Conservation (phyloP, 768 basidiomycete species). For the Mycena belliarum region DNA sequence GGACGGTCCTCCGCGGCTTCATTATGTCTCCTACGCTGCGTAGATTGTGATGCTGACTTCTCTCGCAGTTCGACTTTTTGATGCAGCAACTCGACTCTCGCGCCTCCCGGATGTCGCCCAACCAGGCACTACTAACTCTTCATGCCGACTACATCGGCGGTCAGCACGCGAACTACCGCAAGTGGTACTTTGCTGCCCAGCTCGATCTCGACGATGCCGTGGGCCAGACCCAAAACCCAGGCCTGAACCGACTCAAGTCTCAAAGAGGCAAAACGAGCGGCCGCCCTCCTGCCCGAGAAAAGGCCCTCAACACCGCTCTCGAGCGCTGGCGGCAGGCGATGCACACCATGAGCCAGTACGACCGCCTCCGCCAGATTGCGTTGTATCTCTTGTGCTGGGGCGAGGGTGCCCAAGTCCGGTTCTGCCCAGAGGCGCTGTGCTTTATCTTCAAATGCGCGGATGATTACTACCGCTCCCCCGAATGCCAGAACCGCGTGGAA, state of each 20-base stretch:
- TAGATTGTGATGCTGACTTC: no score
- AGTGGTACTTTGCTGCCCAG: constrained; percentile 99
- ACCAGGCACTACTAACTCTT: constrained; percentile 90
- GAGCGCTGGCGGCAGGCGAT: constrained; percentile 97
- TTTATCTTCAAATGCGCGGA: constrained; percentile 99
- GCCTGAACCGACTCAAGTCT: constrained; percentile 78
- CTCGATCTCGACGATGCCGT: constrained; percentile 98
- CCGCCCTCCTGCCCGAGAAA: constrained; percentile 53
- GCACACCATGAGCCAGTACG: constrained; percentile 99
- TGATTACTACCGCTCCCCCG: constrained; percentile 97
- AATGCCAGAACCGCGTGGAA: constrained; percentile 91
- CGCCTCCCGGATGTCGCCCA: constrained; percentile 95
- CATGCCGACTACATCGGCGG: constrained; percentile 99
- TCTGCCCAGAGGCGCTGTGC: constrained; percentile 94
- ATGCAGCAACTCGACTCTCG: constrained; percentile 98
- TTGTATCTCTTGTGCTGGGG: constrained; percentile 97
- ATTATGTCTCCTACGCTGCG: no score
- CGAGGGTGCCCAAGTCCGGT: constrained; percentile 96
- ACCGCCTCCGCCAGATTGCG: constrained; percentile 94
- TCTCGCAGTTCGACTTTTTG: constrained; percentile 91
- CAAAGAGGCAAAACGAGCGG: constrained; percentile 44
- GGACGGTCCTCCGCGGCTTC: no score
- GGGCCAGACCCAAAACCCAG: constrained; percentile 89
- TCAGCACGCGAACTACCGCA: constrained; percentile 97
- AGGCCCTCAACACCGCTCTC: constrained; percentile 77